phyloP scores from a whole-genome alignment of 176 grass and related monocot species.

The Hordeum marinum region DNA sequence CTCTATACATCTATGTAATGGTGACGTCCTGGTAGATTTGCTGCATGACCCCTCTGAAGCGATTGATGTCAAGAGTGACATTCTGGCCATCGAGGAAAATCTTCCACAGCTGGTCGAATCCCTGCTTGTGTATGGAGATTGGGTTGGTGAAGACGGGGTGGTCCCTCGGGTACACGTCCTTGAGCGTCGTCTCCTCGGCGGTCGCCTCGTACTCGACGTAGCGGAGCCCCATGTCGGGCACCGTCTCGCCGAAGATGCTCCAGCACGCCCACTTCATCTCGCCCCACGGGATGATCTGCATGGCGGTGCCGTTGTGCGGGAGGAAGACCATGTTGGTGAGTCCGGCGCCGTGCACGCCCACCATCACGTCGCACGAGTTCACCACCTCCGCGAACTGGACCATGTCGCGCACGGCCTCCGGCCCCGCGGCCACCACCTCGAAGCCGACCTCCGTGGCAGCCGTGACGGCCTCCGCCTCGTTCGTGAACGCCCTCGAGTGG shows the following conservation, averaged over 20 bases:
- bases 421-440: constrained; percentile 43
- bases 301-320: constrained; percentile 27
- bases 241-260: constrained; percentile 42
- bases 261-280: constrained; percentile 37
- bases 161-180: constrained; percentile 45
- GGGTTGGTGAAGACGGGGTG: constrained; percentile 56
- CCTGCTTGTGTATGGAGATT: constrained; percentile 27
- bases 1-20: neutral
- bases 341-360: constrained; percentile 9
- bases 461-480: constrained; percentile 34
- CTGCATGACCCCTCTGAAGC: constrained; percentile 39
- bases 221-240: constrained; percentile 45
- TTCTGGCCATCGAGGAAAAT: constrained; percentile 52
- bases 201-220: constrained; percentile 70
- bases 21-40: constrained; percentile 40
- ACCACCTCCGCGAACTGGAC: constrained; percentile 23
- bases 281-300: constrained; percentile 78
- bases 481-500: constrained; percentile 43
- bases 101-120: constrained; percentile 24
- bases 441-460: constrained; percentile 26
- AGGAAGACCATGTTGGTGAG: constrained; percentile 2
- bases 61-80: constrained; percentile 51
- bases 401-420: constrained; percentile 19
- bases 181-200: constrained; percentile 63
- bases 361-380: neutral